A percentile compares a stretch with the other conserved stretches of the same genome.
These are phyloP conservation scores for Hemileia vastatrix DNA, from an alignment of 1,284 basidiomycete genomes.

Conservation along the genomic window DNA sequence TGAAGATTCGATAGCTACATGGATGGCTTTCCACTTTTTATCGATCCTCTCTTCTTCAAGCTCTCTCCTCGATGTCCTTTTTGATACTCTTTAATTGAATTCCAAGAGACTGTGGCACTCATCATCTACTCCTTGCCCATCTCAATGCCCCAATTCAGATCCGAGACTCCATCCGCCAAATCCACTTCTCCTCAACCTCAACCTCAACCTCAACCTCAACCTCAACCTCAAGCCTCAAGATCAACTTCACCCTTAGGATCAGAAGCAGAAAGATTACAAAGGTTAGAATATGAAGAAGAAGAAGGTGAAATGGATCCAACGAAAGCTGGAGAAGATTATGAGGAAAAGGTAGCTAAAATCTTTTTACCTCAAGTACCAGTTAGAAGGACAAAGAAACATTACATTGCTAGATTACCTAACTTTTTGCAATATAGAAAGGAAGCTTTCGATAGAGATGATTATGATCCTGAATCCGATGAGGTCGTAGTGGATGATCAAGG, in stretches of 20 bases:
- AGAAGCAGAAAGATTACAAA: constrained; percentile 65
- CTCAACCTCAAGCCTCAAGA: constrained; percentile 69
- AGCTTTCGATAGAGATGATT: constrained; percentile 33
- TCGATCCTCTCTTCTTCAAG: not conserved
- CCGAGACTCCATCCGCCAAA: constrained; percentile 39
- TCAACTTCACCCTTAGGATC: constrained; percentile 46
- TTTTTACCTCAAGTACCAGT: constrained; percentile 34
- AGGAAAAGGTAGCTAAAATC: constrained; percentile 52
- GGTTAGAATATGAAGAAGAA: constrained; percentile 67
- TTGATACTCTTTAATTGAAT: not conserved
- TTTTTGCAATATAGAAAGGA: constrained; percentile 36
- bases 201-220: constrained; percentile 71
- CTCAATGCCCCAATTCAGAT: constrained; percentile 16
- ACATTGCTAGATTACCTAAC: constrained; percentile 39
- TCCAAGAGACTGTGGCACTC: constrained; percentile 1
- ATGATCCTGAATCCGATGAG: constrained; percentile 36
- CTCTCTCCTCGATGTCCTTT: constrained; percentile 1
- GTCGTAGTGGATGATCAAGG: constrained; percentile 44
- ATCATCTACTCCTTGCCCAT: constrained; percentile 9
- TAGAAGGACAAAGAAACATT: constrained; percentile 37
- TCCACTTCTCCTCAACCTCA: constrained; percentile 73
- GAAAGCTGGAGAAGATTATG: constrained; percentile 50
- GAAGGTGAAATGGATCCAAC: too few relatives aligned
- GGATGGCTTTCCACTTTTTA: constrained; percentile 35
- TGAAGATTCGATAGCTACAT: constrained; percentile 62